A percentile compares a stretch with the other conserved stretches of the same genome.
phyloP scores from a whole-genome alignment of 768 basidiomycete species.

The Paxillus rubicundulus region DNA sequence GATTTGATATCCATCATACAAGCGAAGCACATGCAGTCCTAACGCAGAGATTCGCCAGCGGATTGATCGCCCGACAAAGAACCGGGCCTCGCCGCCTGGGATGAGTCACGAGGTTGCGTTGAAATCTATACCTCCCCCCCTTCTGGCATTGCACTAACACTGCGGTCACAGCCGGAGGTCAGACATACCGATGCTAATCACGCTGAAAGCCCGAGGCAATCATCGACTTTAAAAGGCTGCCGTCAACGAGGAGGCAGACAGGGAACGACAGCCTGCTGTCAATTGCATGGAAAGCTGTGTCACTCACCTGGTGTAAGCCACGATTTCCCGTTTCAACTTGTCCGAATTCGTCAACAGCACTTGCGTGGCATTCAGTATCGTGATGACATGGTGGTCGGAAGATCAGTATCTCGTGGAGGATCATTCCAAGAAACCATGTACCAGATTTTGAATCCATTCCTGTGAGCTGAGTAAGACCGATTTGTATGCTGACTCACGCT shows the following conservation, averaged over 20 bases:
- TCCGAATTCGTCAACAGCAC: conserved; percentile 53
- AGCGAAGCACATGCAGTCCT: conserved; percentile 5
- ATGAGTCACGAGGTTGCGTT: neutral
- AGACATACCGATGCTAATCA: conserved; percentile 59
- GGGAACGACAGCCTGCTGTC: conserved; percentile 40
- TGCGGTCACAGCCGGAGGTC: conserved; percentile 68
- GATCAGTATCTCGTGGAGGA: conserved; percentile 89
- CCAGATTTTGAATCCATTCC: conserved; percentile 87
- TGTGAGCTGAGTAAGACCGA: too few relatives aligned
- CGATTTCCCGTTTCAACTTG: conserved; percentile 69
- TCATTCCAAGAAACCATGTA: conserved; percentile 98
- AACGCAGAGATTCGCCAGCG: conserved; percentile 15
- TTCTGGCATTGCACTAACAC: conserved; percentile 61
- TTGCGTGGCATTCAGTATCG: conserved; percentile 56
- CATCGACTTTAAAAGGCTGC: conserved; percentile 67
- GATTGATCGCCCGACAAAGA: conserved; percentile 10
- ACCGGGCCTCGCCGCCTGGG: neutral
- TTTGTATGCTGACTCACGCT: too few relatives aligned
- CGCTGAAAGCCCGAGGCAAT: conserved; percentile 65
- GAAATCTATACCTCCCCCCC: conserved; percentile 51
- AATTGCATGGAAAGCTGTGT: neutral
- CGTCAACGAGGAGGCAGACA: conserved; percentile 47
- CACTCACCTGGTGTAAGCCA: conserved; percentile 68
- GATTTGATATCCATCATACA: too few relatives aligned
- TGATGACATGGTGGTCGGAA: conserved; percentile 84